A percentile compares a stretch with the other conserved stretches of the same genome.
These are phyloP conservation scores for Aspergillus indologenus DNA, from an alignment of 495 filamentous ascomycete species.

Conservation along the genomic window DNA sequence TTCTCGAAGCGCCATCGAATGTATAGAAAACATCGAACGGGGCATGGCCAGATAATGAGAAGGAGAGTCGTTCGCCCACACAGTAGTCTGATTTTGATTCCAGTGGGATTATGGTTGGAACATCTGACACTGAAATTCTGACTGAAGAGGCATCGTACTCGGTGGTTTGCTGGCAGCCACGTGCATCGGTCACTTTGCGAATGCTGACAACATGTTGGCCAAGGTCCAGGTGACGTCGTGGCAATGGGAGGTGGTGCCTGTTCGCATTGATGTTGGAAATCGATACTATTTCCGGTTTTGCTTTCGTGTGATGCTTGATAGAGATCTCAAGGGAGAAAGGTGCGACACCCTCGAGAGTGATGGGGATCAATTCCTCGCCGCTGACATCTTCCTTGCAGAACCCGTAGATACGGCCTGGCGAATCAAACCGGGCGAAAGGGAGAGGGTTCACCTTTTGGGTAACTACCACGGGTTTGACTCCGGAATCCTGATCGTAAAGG, in stretches of 20 bases:
- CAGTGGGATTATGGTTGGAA: constrained; percentile 83
- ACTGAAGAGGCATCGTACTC: constrained; percentile 68
- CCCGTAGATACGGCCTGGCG: constrained; percentile 90
- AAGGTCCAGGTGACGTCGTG: constrained; percentile 73
- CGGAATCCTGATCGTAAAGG: constrained; percentile 73
- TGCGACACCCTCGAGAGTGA: constrained; percentile 74
- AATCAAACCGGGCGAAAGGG: constrained; percentile 74
- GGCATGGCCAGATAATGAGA: constrained; percentile 79
- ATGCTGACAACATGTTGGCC: constrained; percentile 84
- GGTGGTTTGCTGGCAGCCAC: constrained; percentile 73
- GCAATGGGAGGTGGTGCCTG: constrained; percentile 75
- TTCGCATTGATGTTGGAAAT: constrained; percentile 72
- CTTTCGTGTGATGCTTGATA: constrained; percentile 82
- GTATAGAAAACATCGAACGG: constrained; percentile 92
- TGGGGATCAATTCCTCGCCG: constrained; percentile 79
- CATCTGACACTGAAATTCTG: constrained; percentile 83
- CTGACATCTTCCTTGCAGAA: constrained; percentile 84
- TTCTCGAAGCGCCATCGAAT: constrained; percentile 73
- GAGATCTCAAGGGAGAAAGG: constrained; percentile 88
- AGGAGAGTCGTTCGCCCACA: constrained; percentile 89
- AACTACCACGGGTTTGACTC: constrained; percentile 59
- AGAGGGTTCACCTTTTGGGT: constrained; percentile 78
- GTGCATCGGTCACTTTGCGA: constrained; percentile 79
- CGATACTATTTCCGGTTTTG: constrained; percentile 73
- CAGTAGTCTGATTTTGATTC: constrained; percentile 88